Evolutionary conservation across 129 eudicot species (phyloP).

Genomic region (carrot (Daucus carota)): DNA sequence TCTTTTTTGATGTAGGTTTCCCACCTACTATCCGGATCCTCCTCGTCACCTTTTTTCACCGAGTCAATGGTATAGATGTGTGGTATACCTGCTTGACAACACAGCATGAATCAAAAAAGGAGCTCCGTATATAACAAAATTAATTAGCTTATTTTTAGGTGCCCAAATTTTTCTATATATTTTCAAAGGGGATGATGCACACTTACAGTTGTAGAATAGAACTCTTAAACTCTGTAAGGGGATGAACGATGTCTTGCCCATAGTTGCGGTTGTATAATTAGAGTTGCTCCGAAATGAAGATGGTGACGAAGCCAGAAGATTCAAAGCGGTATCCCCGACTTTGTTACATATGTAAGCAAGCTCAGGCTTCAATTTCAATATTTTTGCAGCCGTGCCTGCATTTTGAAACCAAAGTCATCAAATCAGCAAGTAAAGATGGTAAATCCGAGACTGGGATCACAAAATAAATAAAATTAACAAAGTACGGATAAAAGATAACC

Average conservation of each 20-base stretch:
- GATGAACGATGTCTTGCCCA: not conserved
- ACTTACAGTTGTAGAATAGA: not conserved
- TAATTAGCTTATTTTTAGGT: no score
- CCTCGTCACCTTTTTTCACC: not conserved
- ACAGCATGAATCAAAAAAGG: not conserved
- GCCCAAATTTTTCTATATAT: not conserved
- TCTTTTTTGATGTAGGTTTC: not conserved
- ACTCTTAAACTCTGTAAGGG: not conserved
- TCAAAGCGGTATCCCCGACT: not conserved
- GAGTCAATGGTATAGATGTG: not conserved
- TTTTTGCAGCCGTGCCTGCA: not conserved
- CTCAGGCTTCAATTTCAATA: not conserved
- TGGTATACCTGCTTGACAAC: conserved; percentile 3
- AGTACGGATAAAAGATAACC: not conserved
- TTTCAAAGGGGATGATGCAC: not conserved
- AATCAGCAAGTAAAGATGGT: not conserved
- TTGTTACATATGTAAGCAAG: not conserved
- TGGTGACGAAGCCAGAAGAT: not conserved
- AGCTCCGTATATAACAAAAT: not conserved
- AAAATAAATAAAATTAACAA: no score
- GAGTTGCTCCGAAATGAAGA: not conserved
- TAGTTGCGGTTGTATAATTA: not conserved
- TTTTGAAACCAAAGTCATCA: not conserved
- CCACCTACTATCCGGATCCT: not conserved
- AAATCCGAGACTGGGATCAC: not conserved